Percentiles rank a stretch among this genome's conserved stretches.
Conservation (phyloP, 352 stramenopile genomes). For the Phytophthora citricola region DNA sequence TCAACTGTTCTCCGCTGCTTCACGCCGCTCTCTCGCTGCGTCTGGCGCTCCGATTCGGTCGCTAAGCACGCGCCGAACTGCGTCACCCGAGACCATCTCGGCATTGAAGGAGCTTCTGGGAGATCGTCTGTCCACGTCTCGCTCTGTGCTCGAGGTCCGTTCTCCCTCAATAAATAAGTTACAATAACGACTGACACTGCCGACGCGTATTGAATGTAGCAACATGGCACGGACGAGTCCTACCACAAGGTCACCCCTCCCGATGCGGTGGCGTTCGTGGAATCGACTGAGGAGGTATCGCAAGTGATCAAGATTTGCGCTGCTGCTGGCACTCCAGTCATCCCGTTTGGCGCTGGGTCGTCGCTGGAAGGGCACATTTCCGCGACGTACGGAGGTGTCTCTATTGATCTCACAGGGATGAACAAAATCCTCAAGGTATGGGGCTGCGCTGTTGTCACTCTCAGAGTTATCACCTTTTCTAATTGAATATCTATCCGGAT, state of each 20-base stretch:
- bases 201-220: constrained; percentile 22
- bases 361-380: constrained; percentile 96
- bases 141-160: constrained; percentile 62
- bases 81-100: constrained; percentile 55
- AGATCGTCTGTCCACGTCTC: constrained; percentile 69
- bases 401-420: constrained; percentile 89
- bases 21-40: constrained; percentile 1
- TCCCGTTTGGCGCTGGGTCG: constrained; percentile 93
- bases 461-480: too few relatives aligned
- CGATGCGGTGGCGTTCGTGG: constrained; percentile 86
- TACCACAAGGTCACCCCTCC: constrained; percentile 87
- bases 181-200: not conserved
- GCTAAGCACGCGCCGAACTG: constrained; percentile 43
- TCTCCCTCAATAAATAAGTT: not conserved
- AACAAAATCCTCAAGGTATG: constrained; percentile 67
- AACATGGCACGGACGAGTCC: constrained; percentile 92
- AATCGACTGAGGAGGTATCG: constrained; percentile 88
- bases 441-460: not conserved
- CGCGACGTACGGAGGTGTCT: constrained; percentile 87
- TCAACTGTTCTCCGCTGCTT: constrained; percentile 17
- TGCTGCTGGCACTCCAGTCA: constrained; percentile 84
- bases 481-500: not conserved
- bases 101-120: constrained; percentile 65
- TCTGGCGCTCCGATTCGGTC: constrained; percentile 1
- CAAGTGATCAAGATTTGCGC: constrained; percentile 91